These are phyloP conservation scores for Zymoseptoria brevis DNA, from an alignment of 2,329 filamentous ascomycete species.

Conservation along the genomic window DNA sequence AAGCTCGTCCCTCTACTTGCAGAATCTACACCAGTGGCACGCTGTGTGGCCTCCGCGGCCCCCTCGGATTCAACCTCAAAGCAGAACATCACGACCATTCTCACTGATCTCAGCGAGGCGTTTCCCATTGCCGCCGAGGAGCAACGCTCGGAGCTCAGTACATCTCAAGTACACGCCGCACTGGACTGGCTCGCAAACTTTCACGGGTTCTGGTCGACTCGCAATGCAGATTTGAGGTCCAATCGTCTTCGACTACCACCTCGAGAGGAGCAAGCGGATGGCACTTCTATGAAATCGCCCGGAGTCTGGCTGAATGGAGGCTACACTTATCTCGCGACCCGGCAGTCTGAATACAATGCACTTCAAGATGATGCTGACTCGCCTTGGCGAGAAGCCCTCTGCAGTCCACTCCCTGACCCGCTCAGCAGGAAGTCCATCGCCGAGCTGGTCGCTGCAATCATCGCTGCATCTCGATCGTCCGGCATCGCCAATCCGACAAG, in stretches of 20 bases:
- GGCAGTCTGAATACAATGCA: constrained; percentile 47
- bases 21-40: constrained; percentile 41
- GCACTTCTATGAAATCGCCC: background rate
- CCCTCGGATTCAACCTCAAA: background rate
- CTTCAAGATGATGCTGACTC: constrained; percentile 42
- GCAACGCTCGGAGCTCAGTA: constrained; percentile 42
- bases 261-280: constrained; percentile 41
- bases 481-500: constrained; percentile 29
- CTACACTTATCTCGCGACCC: constrained; percentile 58
- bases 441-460: constrained; percentile 46
- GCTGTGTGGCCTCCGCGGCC: constrained; percentile 32
- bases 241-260: constrained; percentile 46
- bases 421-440: constrained; percentile 7
- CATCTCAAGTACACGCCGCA: constrained; percentile 45
- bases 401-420: constrained; percentile 35
- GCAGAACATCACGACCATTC: constrained; percentile 45
- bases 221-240: constrained; percentile 22
- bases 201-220: constrained; percentile 48
- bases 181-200: constrained; percentile 58
- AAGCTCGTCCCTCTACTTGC: constrained; percentile 46
- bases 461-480: constrained; percentile 36
- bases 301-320: constrained; percentile 56
- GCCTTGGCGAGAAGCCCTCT: constrained; percentile 50
- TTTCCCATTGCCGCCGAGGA: constrained; percentile 50
- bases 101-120: constrained; percentile 47